phyloP scores from a whole-genome alignment of 805 yeast genomes.

The Lipomyces orientalis region DNA sequence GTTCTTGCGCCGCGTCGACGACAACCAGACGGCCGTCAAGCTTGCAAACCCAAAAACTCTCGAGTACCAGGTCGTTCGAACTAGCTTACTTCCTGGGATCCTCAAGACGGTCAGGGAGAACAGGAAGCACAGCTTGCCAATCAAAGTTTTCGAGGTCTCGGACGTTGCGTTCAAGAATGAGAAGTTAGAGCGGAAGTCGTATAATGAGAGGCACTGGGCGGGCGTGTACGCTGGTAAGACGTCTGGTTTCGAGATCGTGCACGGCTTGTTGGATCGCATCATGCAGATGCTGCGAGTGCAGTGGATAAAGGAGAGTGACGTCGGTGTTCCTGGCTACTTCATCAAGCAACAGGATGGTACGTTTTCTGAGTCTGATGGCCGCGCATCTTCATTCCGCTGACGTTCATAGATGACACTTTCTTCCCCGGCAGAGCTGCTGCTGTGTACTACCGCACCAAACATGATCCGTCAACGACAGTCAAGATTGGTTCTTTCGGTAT shows the following conservation, averaged over 20 bases:
- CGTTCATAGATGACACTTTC: slow-evolving; percentile 57
- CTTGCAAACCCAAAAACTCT: slow-evolving; percentile 95
- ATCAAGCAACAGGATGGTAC: slow-evolving; percentile 29
- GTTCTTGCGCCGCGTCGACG: slow-evolving; percentile 76
- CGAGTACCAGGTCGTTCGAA: slow-evolving; percentile 98
- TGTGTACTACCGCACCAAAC: slow-evolving; percentile 70
- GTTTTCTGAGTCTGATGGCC: neutral
- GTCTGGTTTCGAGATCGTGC: slow-evolving; percentile 92
- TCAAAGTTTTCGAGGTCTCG: slow-evolving; percentile 92
- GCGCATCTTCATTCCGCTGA: neutral
- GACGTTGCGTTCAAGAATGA: slow-evolving; percentile 89
- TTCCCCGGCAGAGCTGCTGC: slow-evolving; percentile 99
- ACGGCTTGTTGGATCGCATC: slow-evolving; percentile 90
- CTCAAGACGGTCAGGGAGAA: slow-evolving; percentile 95
- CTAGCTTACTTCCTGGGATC: slow-evolving; percentile 90
- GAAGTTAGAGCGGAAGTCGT: slow-evolving; percentile 82
- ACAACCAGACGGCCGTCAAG: slow-evolving; percentile 78
- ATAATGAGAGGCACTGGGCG: slow-evolving; percentile 91
- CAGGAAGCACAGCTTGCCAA: slow-evolving; percentile 93
- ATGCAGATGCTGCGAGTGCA: slow-evolving; percentile 93
- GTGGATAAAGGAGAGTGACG: slow-evolving; percentile 46
- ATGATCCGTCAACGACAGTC: slow-evolving; percentile 42
- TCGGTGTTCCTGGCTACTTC: slow-evolving; percentile 31
- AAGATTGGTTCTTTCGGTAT: slow-evolving; percentile 86
- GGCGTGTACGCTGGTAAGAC: slow-evolving; percentile 94